phyloP scores from a whole-genome alignment of 495 filamentous ascomycete genomes.

The Penicillium dipodomyicola region DNA sequence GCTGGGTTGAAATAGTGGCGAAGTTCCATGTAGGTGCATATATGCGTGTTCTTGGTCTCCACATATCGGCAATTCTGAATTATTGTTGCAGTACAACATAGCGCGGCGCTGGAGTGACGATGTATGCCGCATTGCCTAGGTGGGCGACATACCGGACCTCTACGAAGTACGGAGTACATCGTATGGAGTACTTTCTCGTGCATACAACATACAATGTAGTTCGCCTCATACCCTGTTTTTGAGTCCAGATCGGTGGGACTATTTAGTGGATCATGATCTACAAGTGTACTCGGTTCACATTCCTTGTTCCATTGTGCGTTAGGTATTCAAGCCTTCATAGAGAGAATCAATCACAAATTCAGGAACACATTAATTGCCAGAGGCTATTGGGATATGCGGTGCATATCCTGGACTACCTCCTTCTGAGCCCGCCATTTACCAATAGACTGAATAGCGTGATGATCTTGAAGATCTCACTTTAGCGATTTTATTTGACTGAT shows the following conservation, averaged over 20 bases:
- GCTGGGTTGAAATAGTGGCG: neutral
- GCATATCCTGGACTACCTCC: too few relatives aligned
- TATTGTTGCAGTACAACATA: neutral
- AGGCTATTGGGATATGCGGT: neutral
- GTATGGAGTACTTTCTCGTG: neutral
- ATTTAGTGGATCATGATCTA: constrained; percentile 1
- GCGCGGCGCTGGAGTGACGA: neutral
- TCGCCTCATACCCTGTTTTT: constrained; percentile 2
- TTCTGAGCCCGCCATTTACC: neutral
- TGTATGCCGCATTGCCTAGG: neutral
- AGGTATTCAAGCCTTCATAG: neutral
- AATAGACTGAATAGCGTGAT: neutral
- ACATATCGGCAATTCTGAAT: neutral
- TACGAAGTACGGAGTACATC: neutral
- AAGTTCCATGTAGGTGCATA: neutral
- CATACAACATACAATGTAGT: neutral
- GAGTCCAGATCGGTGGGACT: neutral
- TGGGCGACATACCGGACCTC: neutral
- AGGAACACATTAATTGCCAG: neutral
- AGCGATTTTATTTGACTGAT: neutral
- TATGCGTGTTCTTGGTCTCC: neutral
- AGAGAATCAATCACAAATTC: neutral
- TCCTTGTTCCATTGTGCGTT: neutral
- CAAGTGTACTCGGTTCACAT: neutral
- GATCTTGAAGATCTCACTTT: neutral